Evolutionary conservation across 805 yeast genomes (phyloP).

Genomic region (Ogataea dorogensis): DNA sequence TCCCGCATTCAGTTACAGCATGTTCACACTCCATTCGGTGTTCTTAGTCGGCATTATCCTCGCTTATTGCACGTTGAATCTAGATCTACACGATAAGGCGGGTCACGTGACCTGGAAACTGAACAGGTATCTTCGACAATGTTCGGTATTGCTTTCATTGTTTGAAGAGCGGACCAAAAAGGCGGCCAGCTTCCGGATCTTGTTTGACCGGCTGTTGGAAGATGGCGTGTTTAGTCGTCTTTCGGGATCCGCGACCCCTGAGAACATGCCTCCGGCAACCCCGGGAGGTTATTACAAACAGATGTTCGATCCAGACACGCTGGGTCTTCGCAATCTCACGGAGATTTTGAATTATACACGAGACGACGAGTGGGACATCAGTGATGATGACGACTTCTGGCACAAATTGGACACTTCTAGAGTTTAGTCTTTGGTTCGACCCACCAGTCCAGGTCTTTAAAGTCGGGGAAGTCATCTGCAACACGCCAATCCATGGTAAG

Average conservation of each 20-base stretch:
- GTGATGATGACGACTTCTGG: conserved; percentile 20
- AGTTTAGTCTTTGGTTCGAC: conserved; percentile 18
- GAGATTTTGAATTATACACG: conserved; percentile 10
- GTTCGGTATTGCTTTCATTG: conserved; percentile 17
- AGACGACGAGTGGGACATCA: conserved; percentile 4
- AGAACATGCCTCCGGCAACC: conserved; percentile 1
- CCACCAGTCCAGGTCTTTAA: conserved; percentile 15
- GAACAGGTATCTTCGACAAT: conserved; percentile 18
- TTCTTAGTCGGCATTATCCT: conserved; percentile 18
- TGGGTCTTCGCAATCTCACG: conserved; percentile 13
- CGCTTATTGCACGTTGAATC: conserved; percentile 17
- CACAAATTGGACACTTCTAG: conserved; percentile 10
- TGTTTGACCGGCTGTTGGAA: conserved; percentile 18
- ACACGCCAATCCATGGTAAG: conserved; percentile 15
- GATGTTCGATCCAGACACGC: conserved; percentile 2
- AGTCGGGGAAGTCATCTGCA: conserved; percentile 16
- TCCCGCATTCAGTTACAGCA: conserved; percentile 17
- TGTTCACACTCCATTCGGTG: conserved; percentile 20
- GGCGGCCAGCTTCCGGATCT: conserved; percentile 21
- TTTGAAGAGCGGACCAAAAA: conserved; percentile 21
- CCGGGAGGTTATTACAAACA: conserved; percentile 5
- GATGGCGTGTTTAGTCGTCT: conserved; percentile 17
- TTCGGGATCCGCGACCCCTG: too few species aligned
- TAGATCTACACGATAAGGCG: conserved; percentile 7
- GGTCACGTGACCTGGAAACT: conserved; percentile 9